Percentiles rank a stretch among this genome's conserved stretches.
These are phyloP conservation scores for Phytopythium oedochilum DNA, from an alignment of 352 stramenopile genomes.

Conservation along the genomic window DNA sequence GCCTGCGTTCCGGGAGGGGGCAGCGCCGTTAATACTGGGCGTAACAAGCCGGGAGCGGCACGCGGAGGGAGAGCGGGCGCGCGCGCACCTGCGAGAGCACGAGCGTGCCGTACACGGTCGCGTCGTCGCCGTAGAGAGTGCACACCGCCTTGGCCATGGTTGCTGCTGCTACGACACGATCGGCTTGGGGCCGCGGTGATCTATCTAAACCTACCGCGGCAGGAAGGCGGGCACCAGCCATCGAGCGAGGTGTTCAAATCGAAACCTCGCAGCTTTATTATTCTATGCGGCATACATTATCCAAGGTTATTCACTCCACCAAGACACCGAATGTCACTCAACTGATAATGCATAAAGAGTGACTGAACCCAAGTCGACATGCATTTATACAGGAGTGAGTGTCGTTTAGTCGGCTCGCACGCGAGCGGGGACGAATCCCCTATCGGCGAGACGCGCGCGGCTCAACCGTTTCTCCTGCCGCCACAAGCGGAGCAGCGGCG, in stretches of 20 bases:
- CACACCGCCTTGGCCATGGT: constrained; percentile 83
- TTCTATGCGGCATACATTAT: neutral
- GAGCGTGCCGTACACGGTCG: constrained; percentile 72
- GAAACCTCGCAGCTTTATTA: neutral
- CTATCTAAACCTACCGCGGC: neutral
- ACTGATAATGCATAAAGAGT: neutral
- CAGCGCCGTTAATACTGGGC: neutral
- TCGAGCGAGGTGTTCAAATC: neutral
- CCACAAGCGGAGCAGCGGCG: no score
- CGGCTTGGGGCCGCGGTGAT: neutral
- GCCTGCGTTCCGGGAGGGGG: constrained; percentile 16
- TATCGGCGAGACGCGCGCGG: no score
- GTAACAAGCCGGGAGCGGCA: neutral
- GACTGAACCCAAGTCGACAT: neutral
- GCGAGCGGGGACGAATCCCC: no score
- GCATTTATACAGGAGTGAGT: neutral
- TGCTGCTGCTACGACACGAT: neutral
- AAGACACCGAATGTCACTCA: neutral
- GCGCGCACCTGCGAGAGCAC: constrained; percentile 62
- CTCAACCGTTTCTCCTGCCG: no score
- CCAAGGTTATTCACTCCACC: neutral
- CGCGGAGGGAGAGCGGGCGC: neutral
- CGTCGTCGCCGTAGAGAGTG: constrained; percentile 84
- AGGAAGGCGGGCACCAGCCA: neutral
- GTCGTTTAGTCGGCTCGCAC: no score